Base-by-base conservation (phyloP, 371 early-diverging fungal species). In the Rhizopus microsporus region DNA sequence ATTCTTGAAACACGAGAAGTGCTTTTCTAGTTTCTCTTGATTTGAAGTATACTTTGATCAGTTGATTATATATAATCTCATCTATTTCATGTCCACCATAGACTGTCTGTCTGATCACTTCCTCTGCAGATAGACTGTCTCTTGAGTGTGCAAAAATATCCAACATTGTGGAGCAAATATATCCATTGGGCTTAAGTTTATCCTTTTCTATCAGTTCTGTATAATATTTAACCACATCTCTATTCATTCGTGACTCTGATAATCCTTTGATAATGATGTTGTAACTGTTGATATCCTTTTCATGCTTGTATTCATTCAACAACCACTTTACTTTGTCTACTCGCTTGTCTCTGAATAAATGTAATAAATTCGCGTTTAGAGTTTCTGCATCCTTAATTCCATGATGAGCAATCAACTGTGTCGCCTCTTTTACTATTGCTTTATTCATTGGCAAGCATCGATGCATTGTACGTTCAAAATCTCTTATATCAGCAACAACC, bases 1-100 rank as follows among this genome's bases (percentile, higher is more conserved):
- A 53, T 5, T 65, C 63, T 31, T 72, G 54, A 38, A 76, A 79
- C 1, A 61, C 58, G 32, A 64, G 40, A 10, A 79, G 61, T 9
- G 80, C 80, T 30, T 67, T 73, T 4, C 45, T 32, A 5, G 65
- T 37, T 7, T 54, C 43, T 7, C 74, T 45, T 10, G 59, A 49
- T 43, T 72, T 69, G 43, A 79, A 71, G 32, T 76, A 79, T 0
- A 76, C 72, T 30, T 74, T 76, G 60, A 79, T 71, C 13, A 79
- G 42, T 40, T 74, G 72, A 37, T 69, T 76, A 44, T 74, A 79
- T 12, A 72, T 37, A 3, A 42, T 1, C 37, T 63, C 72, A 12
- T 79, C 73, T 13, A 67, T 46, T 30, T 43, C 51, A 30, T 71
- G 63, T 16, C 74, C 75, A 5, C 67, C 68, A 9, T 37, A 29